phyloP scores from a whole-genome alignment of 1,284 basidiomycete species.

The Cryptococcus sp. region DNA sequence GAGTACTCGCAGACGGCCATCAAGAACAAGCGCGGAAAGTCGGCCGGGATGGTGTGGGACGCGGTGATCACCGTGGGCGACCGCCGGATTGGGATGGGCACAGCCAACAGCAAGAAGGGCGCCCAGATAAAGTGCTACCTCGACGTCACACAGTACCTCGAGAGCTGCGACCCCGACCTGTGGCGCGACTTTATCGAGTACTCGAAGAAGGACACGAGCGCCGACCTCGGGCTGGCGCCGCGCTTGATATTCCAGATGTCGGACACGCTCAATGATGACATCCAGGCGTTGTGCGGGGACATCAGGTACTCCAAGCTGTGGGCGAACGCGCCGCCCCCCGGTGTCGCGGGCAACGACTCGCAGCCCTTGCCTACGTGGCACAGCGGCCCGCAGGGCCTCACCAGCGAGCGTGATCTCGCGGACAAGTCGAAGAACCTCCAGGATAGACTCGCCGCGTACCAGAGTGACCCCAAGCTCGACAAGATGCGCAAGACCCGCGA shows the following conservation, averaged over 20 bases:
- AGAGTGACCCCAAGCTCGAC: conserved; percentile 61
- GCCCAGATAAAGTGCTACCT: conserved; percentile 75
- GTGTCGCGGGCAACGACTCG: conserved; percentile 22
- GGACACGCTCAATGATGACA: conserved; percentile 65
- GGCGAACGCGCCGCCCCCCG: conserved; percentile 45
- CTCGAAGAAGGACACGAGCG: conserved; percentile 37
- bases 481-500: conserved; percentile 67
- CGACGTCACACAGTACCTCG: conserved; percentile 82
- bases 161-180: conserved; percentile 72
- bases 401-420: conserved; percentile 42
- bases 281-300: conserved; percentile 68
- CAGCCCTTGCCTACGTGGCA: conserved; percentile 31
- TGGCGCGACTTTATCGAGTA: conserved; percentile 66
- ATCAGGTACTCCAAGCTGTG: conserved; percentile 59
- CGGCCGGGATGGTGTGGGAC: conserved; percentile 59
- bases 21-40: conserved; percentile 26
- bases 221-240: conserved; percentile 60
- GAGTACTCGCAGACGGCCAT: conserved; percentile 52
- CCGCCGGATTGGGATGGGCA: conserved; percentile 73
- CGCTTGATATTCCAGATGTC: conserved; percentile 70
- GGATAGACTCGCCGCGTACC: conserved; percentile 61
- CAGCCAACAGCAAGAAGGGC: conserved; percentile 67
- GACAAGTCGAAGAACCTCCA: conserved; percentile 63
- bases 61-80: conserved; percentile 78
- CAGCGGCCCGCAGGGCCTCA: conserved; percentile 19